Conservation (phyloP, 306 rosid species). For the Gastrolobium bilobum region DNA sequence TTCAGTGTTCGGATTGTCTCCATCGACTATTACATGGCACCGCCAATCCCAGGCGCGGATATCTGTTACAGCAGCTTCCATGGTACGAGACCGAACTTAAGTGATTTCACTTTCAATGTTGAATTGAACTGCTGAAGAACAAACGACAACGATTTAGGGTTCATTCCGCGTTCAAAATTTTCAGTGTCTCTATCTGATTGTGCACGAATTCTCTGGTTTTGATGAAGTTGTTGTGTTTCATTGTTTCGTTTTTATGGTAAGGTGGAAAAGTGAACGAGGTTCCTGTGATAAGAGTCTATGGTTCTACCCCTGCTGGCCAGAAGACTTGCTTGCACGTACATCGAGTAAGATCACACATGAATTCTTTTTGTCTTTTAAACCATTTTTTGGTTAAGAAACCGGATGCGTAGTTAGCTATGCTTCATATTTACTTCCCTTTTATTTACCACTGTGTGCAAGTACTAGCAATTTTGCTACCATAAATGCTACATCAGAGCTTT, state of each 20-base stretch:
- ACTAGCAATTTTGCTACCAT: slow-evolving; percentile 4
- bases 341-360: slow-evolving; percentile 61
- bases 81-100: slow-evolving; percentile 57
- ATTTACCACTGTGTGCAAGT: background rate
- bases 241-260: slow-evolving; percentile 18
- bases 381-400: slow-evolving; percentile 8
- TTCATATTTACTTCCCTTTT: slow-evolving; percentile 4
- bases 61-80: slow-evolving; percentile 87
- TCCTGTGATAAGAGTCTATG: slow-evolving; percentile 85
- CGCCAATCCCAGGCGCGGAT: slow-evolving; percentile 73
- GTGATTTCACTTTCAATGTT: background rate
- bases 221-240: slow-evolving; percentile 10
- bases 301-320: slow-evolving; percentile 96
- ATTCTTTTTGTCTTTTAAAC: background rate
- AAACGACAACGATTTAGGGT: slow-evolving; percentile 34
- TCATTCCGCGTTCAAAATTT: slow-evolving; percentile 29
- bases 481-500: slow-evolving; percentile 7
- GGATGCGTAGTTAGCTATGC: background rate
- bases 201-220: background rate
- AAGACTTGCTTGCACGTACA: slow-evolving; percentile 94
- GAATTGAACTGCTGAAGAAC: slow-evolving; percentile 12
- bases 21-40: slow-evolving; percentile 83
- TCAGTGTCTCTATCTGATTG: background rate
- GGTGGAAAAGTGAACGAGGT: slow-evolving; percentile 91
- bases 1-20: slow-evolving; percentile 86